A percentile compares a stretch with the other conserved stretches of the same genome.
Evolutionary conservation across 352 stramenopile species (phyloP).

Genomic region (Phytophthora megakarya): DNA sequence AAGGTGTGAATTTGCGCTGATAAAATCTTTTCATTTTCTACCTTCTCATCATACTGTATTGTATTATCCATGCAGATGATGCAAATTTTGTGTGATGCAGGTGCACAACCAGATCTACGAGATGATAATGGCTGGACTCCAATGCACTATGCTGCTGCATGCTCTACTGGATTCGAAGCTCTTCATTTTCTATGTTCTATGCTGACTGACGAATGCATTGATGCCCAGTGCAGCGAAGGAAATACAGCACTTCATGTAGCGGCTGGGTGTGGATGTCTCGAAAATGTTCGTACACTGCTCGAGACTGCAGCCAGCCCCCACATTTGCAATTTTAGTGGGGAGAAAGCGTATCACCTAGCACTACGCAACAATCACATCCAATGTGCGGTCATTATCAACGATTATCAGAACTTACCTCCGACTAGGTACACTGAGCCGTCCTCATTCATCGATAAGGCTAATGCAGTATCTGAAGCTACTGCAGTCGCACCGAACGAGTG

Average conservation of each 20-base stretch:
- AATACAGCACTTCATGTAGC: slow-evolving; percentile 73
- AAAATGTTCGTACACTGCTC: slow-evolving; percentile 56
- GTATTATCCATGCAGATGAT: slow-evolving; percentile 38
- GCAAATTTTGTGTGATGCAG: slow-evolving; percentile 53
- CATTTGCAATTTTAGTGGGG: slow-evolving; percentile 40
- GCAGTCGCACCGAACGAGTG: neutral
- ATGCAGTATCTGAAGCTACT: slow-evolving; percentile 3
- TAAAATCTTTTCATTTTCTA: neutral
- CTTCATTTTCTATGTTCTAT: slow-evolving; percentile 67
- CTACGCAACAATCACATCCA: slow-evolving; percentile 63
- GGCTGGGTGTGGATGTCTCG: slow-evolving; percentile 56
- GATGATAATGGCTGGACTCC: slow-evolving; percentile 71
- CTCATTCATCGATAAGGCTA: slow-evolving; percentile 3
- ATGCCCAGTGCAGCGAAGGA: slow-evolving; percentile 51
- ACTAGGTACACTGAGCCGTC: slow-evolving; percentile 2
- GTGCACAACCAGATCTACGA: slow-evolving; percentile 30
- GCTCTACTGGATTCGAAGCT: slow-evolving; percentile 36
- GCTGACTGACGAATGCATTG: slow-evolving; percentile 44
- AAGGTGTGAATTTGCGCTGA: slow-evolving; percentile 16
- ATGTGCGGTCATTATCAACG: slow-evolving; percentile 57
- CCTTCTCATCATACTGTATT: neutral
- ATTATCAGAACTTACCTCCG: slow-evolving; percentile 44
- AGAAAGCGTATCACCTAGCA: slow-evolving; percentile 60
- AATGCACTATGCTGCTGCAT: slow-evolving; percentile 67
- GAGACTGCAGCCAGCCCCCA: slow-evolving; percentile 63